Evolutionary conservation across 1,284 basidiomycete species (phyloP).

Genomic region (Puccinia triticina): DNA sequence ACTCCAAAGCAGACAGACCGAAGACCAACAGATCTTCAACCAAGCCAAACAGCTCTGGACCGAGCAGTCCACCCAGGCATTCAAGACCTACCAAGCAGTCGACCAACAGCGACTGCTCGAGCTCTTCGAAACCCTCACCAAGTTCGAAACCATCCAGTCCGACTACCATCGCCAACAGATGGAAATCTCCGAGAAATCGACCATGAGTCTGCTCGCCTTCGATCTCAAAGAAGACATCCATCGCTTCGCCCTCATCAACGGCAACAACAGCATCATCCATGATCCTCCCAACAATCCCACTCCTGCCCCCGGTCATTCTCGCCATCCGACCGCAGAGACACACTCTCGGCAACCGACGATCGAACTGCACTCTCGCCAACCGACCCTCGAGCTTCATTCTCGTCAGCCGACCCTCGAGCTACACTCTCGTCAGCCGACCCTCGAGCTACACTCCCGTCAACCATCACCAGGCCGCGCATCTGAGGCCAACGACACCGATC

Average conservation of each 20-base stretch:
- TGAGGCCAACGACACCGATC: not conserved
- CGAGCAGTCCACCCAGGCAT: slow-evolving; percentile 5
- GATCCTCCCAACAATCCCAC: not conserved
- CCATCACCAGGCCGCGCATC: not conserved
- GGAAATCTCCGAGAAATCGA: slow-evolving; percentile 9
- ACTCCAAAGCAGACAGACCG: slow-evolving; percentile 19
- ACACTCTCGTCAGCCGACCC: not conserved
- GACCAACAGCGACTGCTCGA: slow-evolving; percentile 14
- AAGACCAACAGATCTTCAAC: slow-evolving; percentile 35
- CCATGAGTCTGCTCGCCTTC: slow-evolving; percentile 9
- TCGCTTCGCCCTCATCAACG: slow-evolving; percentile 18
- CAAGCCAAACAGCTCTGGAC: slow-evolving; percentile 29
- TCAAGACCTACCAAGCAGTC: slow-evolving; percentile 11
- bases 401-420: not conserved
- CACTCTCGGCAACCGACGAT: not conserved
- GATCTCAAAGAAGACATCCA: slow-evolving; percentile 27
- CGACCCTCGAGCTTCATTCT: not conserved
- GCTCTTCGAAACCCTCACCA: slow-evolving; percentile 31
- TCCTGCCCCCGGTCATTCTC: not conserved
- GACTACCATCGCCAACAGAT: slow-evolving; percentile 28
- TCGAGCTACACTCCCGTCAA: not conserved
- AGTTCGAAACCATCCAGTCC: slow-evolving; percentile 32
- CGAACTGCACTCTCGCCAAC: not conserved
- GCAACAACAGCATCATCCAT: not conserved
- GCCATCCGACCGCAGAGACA: not conserved